Base-by-base conservation (phyloP, 1,284 basidiomycete species). In the Athelia sp. region DNA sequence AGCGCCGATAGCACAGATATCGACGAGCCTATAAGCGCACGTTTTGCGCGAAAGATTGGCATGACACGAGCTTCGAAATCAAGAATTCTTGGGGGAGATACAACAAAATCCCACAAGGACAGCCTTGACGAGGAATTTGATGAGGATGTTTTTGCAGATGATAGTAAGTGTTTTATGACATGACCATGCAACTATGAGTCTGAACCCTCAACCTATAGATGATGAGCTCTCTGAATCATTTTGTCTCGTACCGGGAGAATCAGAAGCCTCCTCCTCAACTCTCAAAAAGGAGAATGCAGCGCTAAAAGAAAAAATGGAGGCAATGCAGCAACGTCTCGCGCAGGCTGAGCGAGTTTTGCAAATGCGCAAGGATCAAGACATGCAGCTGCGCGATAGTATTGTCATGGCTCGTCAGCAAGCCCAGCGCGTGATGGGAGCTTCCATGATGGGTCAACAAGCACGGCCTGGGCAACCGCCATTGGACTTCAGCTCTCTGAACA, bases 161-260 rank as follows among this genome's bases (percentile, higher is more conserved):
- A 23, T 9, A 23, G 18, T 44, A 22, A 22, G 21, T 26, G 23
- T 44, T n/a, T 44, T 26, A 26, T 32, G 26, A 11, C 18, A 11
- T n/a, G 19, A 22, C 42, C 26, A 15, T n/a, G n/a, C 13, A 23
- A 45, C 19, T 1, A 43, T 38, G 3, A 36, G 35, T 22, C n/a
- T 43, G 29, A 26, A 35, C 42, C 47, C 32, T 17, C 47, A 44
- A 42, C 46, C 47, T 9, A 47, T 43, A 75, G 80, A 73, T 34
- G 81, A 84, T 54, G 82, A 87, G 36, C 73, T 87, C 53, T 83
- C 84, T 0, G 87, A 87, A 57, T 89, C 87, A 1, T 90, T 90
- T 61, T 87, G 76, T 55, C 62, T 90, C 31, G 76, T 90, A 43
- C 83, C 87, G 0, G 77, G 79, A 1, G 79, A 76, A 31, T 65